These are phyloP conservation scores for Fusarium albidum DNA, from an alignment of 2,329 filamentous ascomycete species.

Conservation along the genomic window DNA sequence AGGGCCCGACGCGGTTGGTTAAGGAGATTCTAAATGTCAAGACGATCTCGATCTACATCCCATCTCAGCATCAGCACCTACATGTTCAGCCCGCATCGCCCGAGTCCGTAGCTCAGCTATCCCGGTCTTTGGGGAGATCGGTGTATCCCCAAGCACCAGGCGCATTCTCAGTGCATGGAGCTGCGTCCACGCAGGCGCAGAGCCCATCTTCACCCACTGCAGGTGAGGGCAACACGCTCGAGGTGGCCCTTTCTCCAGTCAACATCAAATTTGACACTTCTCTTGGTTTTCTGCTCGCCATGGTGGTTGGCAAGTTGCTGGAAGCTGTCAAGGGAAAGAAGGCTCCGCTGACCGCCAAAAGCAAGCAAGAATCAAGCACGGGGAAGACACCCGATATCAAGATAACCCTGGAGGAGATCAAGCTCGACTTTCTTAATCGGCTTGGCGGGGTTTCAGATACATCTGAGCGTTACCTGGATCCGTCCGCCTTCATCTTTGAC, in stretches of 20 bases:
- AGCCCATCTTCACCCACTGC: slow-evolving; percentile 2
- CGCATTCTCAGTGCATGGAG: slow-evolving; percentile 62
- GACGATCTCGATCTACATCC: slow-evolving; percentile 63
- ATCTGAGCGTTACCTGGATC: slow-evolving; percentile 54
- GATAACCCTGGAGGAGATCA: slow-evolving; percentile 57
- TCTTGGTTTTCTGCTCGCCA: slow-evolving; percentile 62
- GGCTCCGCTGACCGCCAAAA: slow-evolving; percentile 5
- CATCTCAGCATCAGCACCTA: slow-evolving; percentile 57
- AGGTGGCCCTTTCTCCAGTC: slow-evolving; percentile 61
- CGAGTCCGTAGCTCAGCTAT: slow-evolving; percentile 40
- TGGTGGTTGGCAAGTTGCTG: slow-evolving; percentile 59
- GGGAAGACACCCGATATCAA: slow-evolving; percentile 50
- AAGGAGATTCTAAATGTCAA: slow-evolving; percentile 62
- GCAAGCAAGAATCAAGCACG: slow-evolving; percentile 16
- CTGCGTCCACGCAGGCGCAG: slow-evolving; percentile 14
- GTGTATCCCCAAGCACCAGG: slow-evolving; percentile 65
- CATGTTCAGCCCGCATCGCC: slow-evolving; percentile 44
- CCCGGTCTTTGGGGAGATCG: slow-evolving; percentile 48
- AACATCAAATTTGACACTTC: slow-evolving; percentile 64
- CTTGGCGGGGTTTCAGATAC: slow-evolving; percentile 61
- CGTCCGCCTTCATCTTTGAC: slow-evolving; percentile 50
- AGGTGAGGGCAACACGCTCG: slow-evolving; percentile 46
- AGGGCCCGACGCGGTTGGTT: slow-evolving; percentile 61
- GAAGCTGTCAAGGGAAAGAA: slow-evolving; percentile 50
- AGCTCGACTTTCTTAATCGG: slow-evolving; percentile 64